phyloP scores from a whole-genome alignment of 2,329 filamentous ascomycete species.

The Fusarium denticulatum region DNA sequence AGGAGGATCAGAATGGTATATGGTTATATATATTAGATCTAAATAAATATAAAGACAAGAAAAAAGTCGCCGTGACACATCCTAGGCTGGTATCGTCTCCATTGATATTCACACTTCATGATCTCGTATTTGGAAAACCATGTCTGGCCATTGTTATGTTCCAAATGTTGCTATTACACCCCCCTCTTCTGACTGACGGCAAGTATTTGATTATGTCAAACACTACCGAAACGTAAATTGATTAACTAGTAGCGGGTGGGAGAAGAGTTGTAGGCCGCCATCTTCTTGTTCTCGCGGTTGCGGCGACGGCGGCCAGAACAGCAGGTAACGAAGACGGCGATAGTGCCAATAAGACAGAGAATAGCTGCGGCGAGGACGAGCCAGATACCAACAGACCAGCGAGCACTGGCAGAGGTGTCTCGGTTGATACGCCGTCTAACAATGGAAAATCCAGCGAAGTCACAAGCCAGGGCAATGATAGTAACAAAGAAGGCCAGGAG shows the following conservation, averaged over 20 bases:
- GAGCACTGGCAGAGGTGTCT: constrained; percentile 53
- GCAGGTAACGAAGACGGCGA: constrained; percentile 71
- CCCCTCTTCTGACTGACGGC: background rate
- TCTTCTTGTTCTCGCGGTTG: constrained; percentile 41
- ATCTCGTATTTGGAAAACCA: constrained; percentile 24
- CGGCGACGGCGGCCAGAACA: constrained; percentile 60
- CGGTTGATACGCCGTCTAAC: constrained; percentile 65
- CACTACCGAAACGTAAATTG: background rate
- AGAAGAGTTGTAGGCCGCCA: constrained; percentile 38
- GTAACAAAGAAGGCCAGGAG: constrained; percentile 62
- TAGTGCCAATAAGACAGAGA: constrained; percentile 62
- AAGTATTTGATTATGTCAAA: background rate
- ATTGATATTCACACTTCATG: constrained; percentile 17
- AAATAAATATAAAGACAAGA: constrained; percentile 7
- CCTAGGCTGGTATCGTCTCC: constrained; percentile 16
- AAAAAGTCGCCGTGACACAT: background rate
- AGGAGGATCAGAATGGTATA: background rate
- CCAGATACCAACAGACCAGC: constrained; percentile 67
- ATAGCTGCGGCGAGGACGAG: constrained; percentile 66
- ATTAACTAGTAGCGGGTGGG: constrained; percentile 27
- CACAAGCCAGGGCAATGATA: constrained; percentile 60
- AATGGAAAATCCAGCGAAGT: constrained; percentile 67
- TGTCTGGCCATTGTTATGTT: constrained; percentile 2
- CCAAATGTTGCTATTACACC: constrained; percentile 23
- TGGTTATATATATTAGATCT: constrained; percentile 9